Percentiles rank a stretch among this genome's conserved stretches.
Evolutionary conservation across 306 rosid genomes (phyloP).

Genomic region (Pachyrhizus erosus): DNA sequence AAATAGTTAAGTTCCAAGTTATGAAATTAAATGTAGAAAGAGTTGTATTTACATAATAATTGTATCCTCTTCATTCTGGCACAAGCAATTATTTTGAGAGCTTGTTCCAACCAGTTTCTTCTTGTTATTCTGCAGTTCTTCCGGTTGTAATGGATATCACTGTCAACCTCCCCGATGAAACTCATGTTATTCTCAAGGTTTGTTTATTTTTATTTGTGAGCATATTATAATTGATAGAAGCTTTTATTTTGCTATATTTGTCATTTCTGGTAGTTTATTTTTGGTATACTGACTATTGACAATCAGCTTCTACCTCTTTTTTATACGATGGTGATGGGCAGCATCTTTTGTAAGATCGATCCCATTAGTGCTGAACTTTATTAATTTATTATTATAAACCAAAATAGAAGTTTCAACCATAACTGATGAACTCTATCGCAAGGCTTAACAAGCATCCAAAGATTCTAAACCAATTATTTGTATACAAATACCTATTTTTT

Average conservation of each 20-base stretch:
- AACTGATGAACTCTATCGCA: background rate
- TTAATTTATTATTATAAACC: background rate
- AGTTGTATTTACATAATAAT: background rate
- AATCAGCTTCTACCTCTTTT: conserved; percentile 10
- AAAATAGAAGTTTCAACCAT: too few relatives aligned
- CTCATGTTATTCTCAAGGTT: conserved; percentile 81
- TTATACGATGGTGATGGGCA: background rate
- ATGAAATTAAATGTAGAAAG: background rate
- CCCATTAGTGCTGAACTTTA: conserved; percentile 19
- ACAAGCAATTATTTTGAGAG: background rate
- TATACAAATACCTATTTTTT: too few relatives aligned
- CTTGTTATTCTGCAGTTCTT: conserved; percentile 70
- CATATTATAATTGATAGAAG: background rate
- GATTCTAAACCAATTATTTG: background rate
- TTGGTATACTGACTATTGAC: conserved; percentile 23
- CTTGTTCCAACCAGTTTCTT: background rate
- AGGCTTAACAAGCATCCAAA: background rate
- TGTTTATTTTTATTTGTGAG: background rate
- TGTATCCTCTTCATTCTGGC: background rate
- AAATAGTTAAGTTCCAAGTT: too few relatives aligned
- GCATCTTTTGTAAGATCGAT: conserved; percentile 35
- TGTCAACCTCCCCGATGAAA: conserved; percentile 78
- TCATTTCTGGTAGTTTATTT: background rate
- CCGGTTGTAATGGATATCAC: conserved; percentile 86
- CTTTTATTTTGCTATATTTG: too few relatives aligned